Evolutionary conservation across 169 alveolate species (phyloP).

Genomic region (Sarcocystis neurona): DNA sequence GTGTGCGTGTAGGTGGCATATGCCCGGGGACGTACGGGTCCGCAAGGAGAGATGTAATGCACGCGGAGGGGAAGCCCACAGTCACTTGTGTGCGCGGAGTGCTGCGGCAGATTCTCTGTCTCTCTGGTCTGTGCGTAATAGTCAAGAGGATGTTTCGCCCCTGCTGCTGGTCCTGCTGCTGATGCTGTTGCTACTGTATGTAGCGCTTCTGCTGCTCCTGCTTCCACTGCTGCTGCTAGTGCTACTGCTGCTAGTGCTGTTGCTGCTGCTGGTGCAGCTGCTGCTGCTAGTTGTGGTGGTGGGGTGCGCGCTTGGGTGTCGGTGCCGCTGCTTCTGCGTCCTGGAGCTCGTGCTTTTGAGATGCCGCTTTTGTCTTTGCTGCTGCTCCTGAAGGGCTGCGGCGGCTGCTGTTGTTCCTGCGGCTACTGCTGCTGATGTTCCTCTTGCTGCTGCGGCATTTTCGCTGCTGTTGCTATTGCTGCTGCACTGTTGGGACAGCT

Average conservation of each 20-base stretch:
- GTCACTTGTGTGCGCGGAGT: not conserved
- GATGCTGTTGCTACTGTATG: not conserved
- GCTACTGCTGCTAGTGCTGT: constrained; percentile 6
- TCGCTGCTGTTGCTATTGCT: not conserved
- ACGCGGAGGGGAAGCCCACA: too few relatives aligned
- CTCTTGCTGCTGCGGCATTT: constrained; percentile 9
- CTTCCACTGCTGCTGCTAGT: not conserved
- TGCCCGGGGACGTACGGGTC: too few relatives aligned
- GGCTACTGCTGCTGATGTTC: not conserved
- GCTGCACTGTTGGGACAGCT: not conserved
- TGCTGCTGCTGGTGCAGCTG: not conserved
- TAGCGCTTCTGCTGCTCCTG: not conserved
- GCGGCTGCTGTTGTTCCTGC: constrained; percentile 1
- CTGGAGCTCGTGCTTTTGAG: not conserved
- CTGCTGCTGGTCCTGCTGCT: constrained; percentile 21
- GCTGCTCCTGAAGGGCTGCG: not conserved
- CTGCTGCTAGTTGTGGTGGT: not conserved
- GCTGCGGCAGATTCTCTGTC: not conserved
- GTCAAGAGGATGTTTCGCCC: not conserved
- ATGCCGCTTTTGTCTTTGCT: not conserved
- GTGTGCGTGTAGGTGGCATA: too few relatives aligned
- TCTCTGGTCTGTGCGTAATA: not conserved
- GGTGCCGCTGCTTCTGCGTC: not conserved
- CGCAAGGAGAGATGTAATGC: too few relatives aligned
- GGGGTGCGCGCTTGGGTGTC: not conserved